These are phyloP conservation scores for Alternaria sp. DNA, from an alignment of 2,329 filamentous ascomycete genomes.

Conservation along the genomic window DNA sequence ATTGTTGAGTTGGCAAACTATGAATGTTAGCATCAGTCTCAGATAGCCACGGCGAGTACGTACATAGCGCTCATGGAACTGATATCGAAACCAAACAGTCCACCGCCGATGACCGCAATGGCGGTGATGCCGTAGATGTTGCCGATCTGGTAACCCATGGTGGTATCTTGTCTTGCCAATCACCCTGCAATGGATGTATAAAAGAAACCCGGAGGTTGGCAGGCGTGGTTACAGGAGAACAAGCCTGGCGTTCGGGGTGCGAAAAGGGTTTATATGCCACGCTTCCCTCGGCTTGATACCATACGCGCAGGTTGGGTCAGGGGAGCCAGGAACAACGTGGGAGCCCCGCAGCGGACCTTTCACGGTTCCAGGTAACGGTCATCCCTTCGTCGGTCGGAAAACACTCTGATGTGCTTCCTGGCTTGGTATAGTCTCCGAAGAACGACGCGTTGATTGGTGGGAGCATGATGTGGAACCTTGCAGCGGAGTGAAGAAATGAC, in stretches of 20 bases:
- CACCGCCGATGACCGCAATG: conserved; percentile 68
- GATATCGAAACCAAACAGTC: conserved; percentile 80
- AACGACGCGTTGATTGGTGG: conserved; percentile 18
- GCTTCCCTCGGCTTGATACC: conserved; percentile 4
- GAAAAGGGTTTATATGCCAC: conserved; percentile 23
- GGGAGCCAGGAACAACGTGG: conserved; percentile 20
- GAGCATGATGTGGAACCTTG: conserved; percentile 5
- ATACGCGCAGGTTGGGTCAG: conserved; percentile 9
- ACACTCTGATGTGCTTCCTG: conserved; percentile 22
- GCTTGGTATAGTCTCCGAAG: conserved; percentile 26
- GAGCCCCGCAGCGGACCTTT: conserved; percentile 24
- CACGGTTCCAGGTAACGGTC: conserved; percentile 16
- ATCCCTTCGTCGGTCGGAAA: conserved; percentile 6
- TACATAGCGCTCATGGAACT: conserved; percentile 69
- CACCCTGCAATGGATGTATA: neutral
- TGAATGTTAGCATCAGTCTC: conserved; percentile 35
- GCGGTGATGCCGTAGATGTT: conserved; percentile 66
- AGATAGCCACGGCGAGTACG: neutral
- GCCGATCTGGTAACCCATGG: conserved; percentile 52
- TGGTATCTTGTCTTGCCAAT: neutral
- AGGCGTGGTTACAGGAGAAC: neutral
- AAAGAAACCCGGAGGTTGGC: conserved; percentile 7
- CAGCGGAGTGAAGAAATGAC: conserved; percentile 12
- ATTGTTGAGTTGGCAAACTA: conserved; percentile 69
- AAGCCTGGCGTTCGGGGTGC: neutral